Evolutionary conservation across 305 asterid species (phyloP), one percentile per base, ranked within the genome.

Genomic region (Fraxinus sp.): DNA sequence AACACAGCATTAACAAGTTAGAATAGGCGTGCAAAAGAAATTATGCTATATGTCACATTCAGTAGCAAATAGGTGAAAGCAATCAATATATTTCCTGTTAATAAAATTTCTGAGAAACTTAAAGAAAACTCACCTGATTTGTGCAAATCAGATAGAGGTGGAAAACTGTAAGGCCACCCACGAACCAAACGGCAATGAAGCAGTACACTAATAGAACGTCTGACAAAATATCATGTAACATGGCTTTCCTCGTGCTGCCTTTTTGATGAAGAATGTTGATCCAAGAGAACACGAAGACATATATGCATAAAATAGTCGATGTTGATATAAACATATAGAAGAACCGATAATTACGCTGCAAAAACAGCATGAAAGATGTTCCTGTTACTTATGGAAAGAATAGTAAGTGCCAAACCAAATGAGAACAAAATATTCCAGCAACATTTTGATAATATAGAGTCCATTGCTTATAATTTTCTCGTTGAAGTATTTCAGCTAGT

Each of bases 331-430:
- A 95, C 97, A 93, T 87, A 89, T 89, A 95, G 92, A 92, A 95
- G 92, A 92, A 95, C 77, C 94, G 88, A 77, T 93, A 95, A 85
- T 93, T 95, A 70, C 97, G 93, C 98, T 95, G 97, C 91, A 90
- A 80, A 41, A 55, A 82, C 10, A 55, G 41, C 75, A 76, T 41
- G 26, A 80, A 73, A 77, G 37, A 85, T 37, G 13, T 9, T 9
- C 78, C 41, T 62, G 62, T 86, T 57, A 89, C 84, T 78, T 24
- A 57, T 46, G 30, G 11, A 43, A 36, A 57, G 28, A 77, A 80
- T 77, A 0, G 32, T 49, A 77, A 71, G 64, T 36, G 35, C 16
- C n/a, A 84, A 78, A 83, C 52, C 82, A 76, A 77, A 66, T 68
- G 55, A 70, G 43, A 79, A 26, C 36, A 66, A 26, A 66, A 1